Evolutionary conservation across 2,329 filamentous ascomycete species (phyloP).

Genomic region (Penicillium sp.): DNA sequence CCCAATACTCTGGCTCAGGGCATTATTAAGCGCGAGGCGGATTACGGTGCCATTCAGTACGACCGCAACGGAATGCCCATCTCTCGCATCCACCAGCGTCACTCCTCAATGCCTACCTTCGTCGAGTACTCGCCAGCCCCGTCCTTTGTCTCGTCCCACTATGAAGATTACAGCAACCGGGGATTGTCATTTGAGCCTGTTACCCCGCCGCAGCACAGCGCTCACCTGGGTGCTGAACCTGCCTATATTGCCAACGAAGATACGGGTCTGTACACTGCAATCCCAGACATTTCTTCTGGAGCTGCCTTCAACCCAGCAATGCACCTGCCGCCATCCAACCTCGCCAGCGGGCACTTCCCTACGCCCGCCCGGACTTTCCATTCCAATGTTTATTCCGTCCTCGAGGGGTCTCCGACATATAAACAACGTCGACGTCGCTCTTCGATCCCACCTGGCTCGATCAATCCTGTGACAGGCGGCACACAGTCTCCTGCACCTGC

Average conservation of each 20-base stretch:
- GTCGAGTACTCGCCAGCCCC: conserved; percentile 98
- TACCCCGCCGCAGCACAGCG: conserved; percentile 88
- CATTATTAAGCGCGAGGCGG: conserved; percentile 85
- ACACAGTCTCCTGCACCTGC: conserved; percentile 53
- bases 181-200: conserved; percentile 96
- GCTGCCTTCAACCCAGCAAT: conserved; percentile 85
- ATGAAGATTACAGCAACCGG: conserved; percentile 96
- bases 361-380: conserved; percentile 70
- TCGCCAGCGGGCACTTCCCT: conserved; percentile 79
- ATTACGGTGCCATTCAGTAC: conserved; percentile 81
- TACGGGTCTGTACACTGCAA: conserved; percentile 91
- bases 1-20: conserved; percentile 73
- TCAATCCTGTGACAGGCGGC: conserved; percentile 67
- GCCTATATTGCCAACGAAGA: conserved; percentile 99
- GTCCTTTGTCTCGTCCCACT: conserved; percentile 98
- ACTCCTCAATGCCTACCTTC: conserved; percentile 98
- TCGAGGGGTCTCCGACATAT: conserved; percentile 97
- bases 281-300: conserved; percentile 81
- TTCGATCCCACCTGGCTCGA: conserved; percentile 82
- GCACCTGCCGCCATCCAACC: conserved; percentile 83
- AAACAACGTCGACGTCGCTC: conserved; percentile 95
- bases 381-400: conserved; percentile 87
- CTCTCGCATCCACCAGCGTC: conserved; percentile 81
- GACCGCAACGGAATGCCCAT: conserved; percentile 90
- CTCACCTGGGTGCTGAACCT: conserved; percentile 82